Base-by-base conservation (phyloP, 1,284 basidiomycete genomes). In the Microbotryum lychnidis-dioicae region DNA sequence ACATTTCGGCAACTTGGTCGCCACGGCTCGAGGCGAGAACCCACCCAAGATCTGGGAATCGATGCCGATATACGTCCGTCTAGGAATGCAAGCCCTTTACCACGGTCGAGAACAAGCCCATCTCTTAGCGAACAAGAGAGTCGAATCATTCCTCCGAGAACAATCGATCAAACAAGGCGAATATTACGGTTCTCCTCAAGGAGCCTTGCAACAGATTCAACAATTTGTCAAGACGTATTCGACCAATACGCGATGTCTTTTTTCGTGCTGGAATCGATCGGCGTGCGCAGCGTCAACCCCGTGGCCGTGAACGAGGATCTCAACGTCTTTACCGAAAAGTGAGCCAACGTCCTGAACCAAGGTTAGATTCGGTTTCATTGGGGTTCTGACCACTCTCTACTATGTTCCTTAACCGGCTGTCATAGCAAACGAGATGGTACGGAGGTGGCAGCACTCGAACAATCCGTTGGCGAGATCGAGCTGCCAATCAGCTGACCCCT, bases 21-120 rank as follows among this genome's bases (percentile, higher is more conserved):
- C 64, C 16, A 47, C 54, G 8, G 49, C 62, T 21, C 42, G 66
- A 5, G 44, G 57, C 10, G 52, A 57, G 6, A 62, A 64, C 10
- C 57, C 62, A 16, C 8, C 56, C 48, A 64, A 66, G 56, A 50
- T 58, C 27, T 69, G 62, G 58, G 68, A 71, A 56, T 61, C 65
- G 14, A 96, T 94, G 78, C 87, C 92, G 73, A 88, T 92, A 3
- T 97, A 97, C 72, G 91, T 98, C 1, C 31, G 58, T 18, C 6
- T 67, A 3, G 83, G 67, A 0, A 69, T 69, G 65, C 65, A 65
- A 10, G 44, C 57, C 23, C 55, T 69, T 6, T 69, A 69, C 27
- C 62, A 63, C 10, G 66, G 65, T 1, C 18, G 31, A 6, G 55
- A 65, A 6, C 21, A 54, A 18, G 54, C 52, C 2, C 21, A 25